Conservation (phyloP, 2,329 filamentous ascomycete species). For the Tympanopsis confertula region DNA sequence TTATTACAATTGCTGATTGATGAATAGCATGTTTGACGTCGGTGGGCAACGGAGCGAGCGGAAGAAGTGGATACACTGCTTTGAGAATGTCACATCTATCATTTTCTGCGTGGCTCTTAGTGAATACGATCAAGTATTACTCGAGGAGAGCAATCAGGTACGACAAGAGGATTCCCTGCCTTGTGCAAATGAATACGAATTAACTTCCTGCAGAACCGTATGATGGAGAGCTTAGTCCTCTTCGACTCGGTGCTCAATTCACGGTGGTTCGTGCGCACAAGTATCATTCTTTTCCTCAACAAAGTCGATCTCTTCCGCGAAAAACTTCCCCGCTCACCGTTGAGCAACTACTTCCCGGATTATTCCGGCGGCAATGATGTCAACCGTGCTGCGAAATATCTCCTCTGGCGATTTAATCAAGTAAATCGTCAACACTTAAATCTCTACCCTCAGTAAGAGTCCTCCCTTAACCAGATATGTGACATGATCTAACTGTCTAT, state of each 20-base stretch:
- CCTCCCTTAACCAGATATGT: background rate
- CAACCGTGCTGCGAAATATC: constrained; percentile 93
- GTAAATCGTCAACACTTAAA: constrained; percentile 94
- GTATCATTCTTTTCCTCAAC: constrained; percentile 96
- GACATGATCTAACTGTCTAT: background rate
- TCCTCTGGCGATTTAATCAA: constrained; percentile 97
- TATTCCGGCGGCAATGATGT: constrained; percentile 97
- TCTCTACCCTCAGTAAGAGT: constrained; percentile 85
- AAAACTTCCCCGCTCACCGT: constrained; percentile 77
- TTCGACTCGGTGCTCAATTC: constrained; percentile 99
- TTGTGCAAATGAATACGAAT: constrained; percentile 1
- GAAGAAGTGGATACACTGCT: constrained; percentile 99
- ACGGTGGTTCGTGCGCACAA: constrained; percentile 97
- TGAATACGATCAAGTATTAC: constrained; percentile 92
- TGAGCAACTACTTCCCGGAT: constrained; percentile 93
- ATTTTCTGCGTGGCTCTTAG: constrained; percentile 97
- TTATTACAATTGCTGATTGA: constrained; percentile 1
- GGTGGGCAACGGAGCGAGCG: constrained; percentile 92
- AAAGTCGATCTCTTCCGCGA: constrained; percentile 98
- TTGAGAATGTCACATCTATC: constrained; percentile 98
- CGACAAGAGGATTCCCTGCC: constrained; percentile 10
- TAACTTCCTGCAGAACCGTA: constrained; percentile 63
- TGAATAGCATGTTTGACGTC: constrained; percentile 89
- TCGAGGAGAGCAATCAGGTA: constrained; percentile 96
- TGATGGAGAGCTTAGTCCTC: constrained; percentile 95